A percentile compares a stretch with the other conserved stretches of the same genome.
phyloP scores from a whole-genome alignment of 306 rosid genomes.

The Gleditsia sinensis region DNA sequence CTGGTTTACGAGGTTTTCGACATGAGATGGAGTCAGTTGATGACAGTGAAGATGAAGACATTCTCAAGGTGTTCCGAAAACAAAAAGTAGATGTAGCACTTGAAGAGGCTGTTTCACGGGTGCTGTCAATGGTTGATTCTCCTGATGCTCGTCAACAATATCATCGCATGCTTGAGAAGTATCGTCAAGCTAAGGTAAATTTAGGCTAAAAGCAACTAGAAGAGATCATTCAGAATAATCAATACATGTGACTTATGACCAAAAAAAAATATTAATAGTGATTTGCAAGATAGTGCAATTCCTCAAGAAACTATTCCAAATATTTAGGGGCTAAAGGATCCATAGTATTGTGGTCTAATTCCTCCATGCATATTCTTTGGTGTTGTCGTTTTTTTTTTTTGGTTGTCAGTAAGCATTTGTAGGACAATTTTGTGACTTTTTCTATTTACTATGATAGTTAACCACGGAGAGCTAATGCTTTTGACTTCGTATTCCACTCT shows the following conservation, averaged over 20 bases:
- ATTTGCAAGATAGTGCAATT: not conserved
- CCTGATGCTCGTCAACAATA: slow-evolving; percentile 78
- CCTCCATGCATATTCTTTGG: not conserved
- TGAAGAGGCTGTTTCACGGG: slow-evolving; percentile 73
- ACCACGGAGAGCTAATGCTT: slow-evolving; percentile 2
- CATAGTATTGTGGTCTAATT: not conserved
- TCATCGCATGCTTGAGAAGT: slow-evolving; percentile 72
- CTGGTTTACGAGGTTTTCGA: slow-evolving; percentile 70
- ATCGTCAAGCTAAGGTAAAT: slow-evolving; percentile 76
- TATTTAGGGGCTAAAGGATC: not conserved
- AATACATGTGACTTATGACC: too few relatives aligned
- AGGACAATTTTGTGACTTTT: not conserved
- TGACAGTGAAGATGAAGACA: slow-evolving; percentile 81
- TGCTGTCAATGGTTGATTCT: slow-evolving; percentile 78
- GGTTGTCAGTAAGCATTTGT: not conserved
- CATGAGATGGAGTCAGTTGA: slow-evolving; percentile 46
- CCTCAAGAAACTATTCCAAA: not conserved
- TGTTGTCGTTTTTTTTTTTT: too few relatives aligned
- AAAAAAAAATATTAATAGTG: not conserved
- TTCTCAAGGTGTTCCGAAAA: slow-evolving; percentile 80
- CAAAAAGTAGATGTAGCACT: slow-evolving; percentile 73
- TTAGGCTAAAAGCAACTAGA: not conserved
- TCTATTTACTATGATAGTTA: not conserved
- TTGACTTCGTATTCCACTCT: not conserved
- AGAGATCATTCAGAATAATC: not conserved